These are phyloP conservation scores for Fragilaria crotonensis DNA, from an alignment of 108 stramenopile species.

Conservation along the genomic window DNA sequence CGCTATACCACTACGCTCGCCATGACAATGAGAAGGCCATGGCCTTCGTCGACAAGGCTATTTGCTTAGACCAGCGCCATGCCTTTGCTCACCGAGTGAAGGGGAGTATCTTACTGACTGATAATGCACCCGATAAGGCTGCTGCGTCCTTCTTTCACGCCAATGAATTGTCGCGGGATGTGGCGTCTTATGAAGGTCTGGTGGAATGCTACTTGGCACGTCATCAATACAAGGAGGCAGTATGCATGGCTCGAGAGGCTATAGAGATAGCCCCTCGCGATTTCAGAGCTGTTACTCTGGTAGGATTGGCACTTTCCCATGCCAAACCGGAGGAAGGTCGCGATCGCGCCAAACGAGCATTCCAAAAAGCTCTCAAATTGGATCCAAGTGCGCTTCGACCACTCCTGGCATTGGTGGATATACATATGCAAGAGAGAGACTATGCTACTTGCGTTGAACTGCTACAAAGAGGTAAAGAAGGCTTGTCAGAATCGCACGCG, in stretches of 20 bases:
- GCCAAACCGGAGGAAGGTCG: slow-evolving; percentile 40
- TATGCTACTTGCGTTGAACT: slow-evolving; percentile 54
- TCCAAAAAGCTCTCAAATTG: slow-evolving; percentile 60
- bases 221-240: slow-evolving; percentile 68
- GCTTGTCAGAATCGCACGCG: slow-evolving; percentile 13
- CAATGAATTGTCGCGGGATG: slow-evolving; percentile 60
- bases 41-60: slow-evolving; percentile 75
- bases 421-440: slow-evolving; percentile 53
- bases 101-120: slow-evolving; percentile 63
- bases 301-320: slow-evolving; percentile 69
- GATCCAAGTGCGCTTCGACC: slow-evolving; percentile 63
- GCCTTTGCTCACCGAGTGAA: slow-evolving; percentile 64
- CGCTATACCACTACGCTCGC: slow-evolving; percentile 63
- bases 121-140: slow-evolving; percentile 71
- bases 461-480: slow-evolving; percentile 57
- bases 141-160: slow-evolving; percentile 69
- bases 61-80: slow-evolving; percentile 64
- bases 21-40: slow-evolving; percentile 65
- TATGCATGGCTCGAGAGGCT: slow-evolving; percentile 75
- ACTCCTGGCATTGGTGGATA: slow-evolving; percentile 60
- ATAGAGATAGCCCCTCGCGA: slow-evolving; percentile 65
- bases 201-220: slow-evolving; percentile 71
- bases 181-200: slow-evolving; percentile 70
- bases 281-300: slow-evolving; percentile 68
- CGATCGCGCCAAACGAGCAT: slow-evolving; percentile 70